These are phyloP conservation scores for Oryza nivara DNA, from an alignment of 176 grass and related monocot species.

Conservation along the genomic window DNA sequence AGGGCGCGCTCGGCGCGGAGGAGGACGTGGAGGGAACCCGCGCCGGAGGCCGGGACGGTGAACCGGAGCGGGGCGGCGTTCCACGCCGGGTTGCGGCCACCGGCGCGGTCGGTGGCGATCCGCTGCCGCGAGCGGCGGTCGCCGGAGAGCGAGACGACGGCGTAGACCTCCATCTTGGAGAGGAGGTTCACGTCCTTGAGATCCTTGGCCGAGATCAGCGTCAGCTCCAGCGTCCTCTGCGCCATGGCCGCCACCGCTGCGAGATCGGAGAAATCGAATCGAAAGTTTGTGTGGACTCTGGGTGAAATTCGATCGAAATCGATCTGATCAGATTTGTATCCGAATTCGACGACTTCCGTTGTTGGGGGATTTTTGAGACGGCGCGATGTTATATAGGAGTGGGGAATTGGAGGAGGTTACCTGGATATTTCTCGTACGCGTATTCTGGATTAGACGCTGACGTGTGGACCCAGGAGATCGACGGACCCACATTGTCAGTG, in stretches of 20 bases:
- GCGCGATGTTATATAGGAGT: neutral
- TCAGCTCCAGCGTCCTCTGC: constrained; percentile 64
- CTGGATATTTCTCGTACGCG: neutral
- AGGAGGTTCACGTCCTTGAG: constrained; percentile 80
- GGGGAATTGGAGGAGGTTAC: neutral
- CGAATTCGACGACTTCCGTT: neutral
- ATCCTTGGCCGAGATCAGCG: constrained; percentile 79
- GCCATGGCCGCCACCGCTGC: constrained; percentile 42
- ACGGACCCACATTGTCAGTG: rapidly evolving
- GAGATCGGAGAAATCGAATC: neutral
- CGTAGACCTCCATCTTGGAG: constrained; percentile 82
- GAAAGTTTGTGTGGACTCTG: neutral
- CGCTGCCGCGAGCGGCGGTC: constrained; percentile 57
- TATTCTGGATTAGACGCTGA: rapidly evolving
- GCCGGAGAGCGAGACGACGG: constrained; percentile 66
- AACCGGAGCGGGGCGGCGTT: constrained; percentile 65
- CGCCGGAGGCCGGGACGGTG: constrained; percentile 38
- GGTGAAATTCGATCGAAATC: neutral
- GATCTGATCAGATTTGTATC: neutral
- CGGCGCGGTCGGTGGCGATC: constrained; percentile 55
- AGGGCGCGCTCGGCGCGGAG: constrained; percentile 68
- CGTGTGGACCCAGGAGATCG: rapidly evolving
- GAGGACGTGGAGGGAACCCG: constrained; percentile 48
- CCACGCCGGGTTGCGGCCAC: constrained; percentile 73
- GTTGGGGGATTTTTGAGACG: neutral